Evolutionary conservation across 2,329 filamentous ascomycete species (phyloP).

Genomic region (Cladophialophora yegresii): DNA sequence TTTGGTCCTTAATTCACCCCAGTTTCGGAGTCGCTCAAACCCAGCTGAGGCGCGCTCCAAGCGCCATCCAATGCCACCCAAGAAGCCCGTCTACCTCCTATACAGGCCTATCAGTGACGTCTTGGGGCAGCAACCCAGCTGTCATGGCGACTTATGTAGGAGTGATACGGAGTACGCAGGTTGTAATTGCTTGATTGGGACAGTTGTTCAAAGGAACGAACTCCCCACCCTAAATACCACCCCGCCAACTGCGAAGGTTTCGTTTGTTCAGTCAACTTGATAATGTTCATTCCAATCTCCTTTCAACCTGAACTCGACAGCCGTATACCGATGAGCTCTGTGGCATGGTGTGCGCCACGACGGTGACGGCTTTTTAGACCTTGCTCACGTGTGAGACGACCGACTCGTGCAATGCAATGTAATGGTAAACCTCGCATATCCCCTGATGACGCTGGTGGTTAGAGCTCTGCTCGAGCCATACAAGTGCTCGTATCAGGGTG

Average conservation of each 20-base stretch:
- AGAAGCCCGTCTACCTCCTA: background rate
- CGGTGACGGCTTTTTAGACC: background rate
- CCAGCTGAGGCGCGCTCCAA: constrained; percentile 6
- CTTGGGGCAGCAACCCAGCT: background rate
- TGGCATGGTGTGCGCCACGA: background rate
- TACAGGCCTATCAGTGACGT: background rate
- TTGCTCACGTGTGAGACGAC: background rate
- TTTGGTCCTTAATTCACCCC: background rate
- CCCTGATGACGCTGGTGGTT: background rate
- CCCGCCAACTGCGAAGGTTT: background rate
- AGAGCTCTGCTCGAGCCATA: background rate
- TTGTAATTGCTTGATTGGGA: constrained; percentile 16
- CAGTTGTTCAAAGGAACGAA: background rate
- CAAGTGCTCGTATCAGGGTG: background rate
- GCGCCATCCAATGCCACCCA: background rate
- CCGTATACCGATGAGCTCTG: background rate
- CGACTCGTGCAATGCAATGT: constrained; percentile 1
- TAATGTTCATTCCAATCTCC: background rate
- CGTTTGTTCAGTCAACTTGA: background rate
- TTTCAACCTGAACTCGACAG: background rate
- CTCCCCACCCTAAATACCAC: background rate
- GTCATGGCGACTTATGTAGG: constrained; percentile 7
- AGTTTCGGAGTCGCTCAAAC: background rate
- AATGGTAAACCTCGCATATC: background rate
- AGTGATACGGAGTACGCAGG: constrained; percentile 6